A percentile compares a stretch with the other conserved stretches of the same genome.
Evolutionary conservation across 805 yeast genomes (phyloP).

Genomic region (Pichia nakasei): DNA sequence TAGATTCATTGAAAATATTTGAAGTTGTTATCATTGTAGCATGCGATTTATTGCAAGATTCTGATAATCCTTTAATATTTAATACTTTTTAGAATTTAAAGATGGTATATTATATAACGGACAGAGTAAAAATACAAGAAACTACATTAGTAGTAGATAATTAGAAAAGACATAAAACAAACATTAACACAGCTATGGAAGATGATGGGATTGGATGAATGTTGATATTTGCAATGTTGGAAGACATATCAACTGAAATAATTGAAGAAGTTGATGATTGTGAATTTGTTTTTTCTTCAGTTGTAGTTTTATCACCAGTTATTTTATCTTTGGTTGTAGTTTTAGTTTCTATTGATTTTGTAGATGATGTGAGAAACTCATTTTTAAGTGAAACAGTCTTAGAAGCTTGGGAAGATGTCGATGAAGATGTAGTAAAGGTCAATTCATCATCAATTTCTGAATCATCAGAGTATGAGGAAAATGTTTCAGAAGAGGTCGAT

Average conservation of each 20-base stretch:
- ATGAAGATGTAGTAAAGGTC: neutral
- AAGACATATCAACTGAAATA: neutral
- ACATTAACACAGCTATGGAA: neutral
- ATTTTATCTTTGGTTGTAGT: neutral
- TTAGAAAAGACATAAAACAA: neutral
- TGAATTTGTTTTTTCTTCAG: neutral
- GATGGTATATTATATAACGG: no score
- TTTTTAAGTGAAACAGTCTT: slow-evolving; percentile 1
- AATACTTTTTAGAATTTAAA: no score
- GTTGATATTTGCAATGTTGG: neutral
- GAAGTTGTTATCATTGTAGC: no score
- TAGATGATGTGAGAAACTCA: neutral
- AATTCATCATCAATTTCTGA: neutral
- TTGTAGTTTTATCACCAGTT: neutral
- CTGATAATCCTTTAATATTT: no score
- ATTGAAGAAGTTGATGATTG: neutral
- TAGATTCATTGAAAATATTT: no score
- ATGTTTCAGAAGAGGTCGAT: neutral
- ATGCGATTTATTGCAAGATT: no score
- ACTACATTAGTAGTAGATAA: neutral
- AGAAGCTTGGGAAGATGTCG: neutral
- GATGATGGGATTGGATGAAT: neutral
- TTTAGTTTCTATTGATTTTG: neutral
- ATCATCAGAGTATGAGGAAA: neutral
- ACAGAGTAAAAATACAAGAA: neutral